Percentiles rank a stretch among this genome's conserved stretches.
Evolutionary conservation across 768 basidiomycete species (phyloP).

Genomic region (Daedaleopsis nitida): DNA sequence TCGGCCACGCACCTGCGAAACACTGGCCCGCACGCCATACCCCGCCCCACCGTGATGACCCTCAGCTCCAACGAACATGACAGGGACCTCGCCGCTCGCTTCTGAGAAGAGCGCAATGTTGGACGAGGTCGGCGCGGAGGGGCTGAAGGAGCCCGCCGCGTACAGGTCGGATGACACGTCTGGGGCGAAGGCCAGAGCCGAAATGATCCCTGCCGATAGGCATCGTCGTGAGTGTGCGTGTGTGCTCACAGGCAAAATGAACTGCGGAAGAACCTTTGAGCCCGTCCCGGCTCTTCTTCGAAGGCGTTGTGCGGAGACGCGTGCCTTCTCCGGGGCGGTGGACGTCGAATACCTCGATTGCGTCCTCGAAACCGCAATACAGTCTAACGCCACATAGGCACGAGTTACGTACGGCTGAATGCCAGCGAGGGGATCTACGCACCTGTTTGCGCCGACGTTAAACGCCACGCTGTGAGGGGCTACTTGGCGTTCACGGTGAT

Average conservation of each 20-base stretch:
- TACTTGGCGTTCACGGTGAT: conserved; percentile 89
- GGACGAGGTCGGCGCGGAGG: conserved; percentile 42
- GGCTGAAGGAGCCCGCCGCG: conserved; percentile 77
- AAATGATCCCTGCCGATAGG: conserved; percentile 73
- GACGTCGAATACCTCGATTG: conserved; percentile 86
- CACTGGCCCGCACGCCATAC: conserved; percentile 40
- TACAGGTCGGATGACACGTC: conserved; percentile 58
- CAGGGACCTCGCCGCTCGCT: conserved; percentile 49
- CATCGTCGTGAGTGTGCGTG: conserved; percentile 3
- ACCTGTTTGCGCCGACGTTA: conserved; percentile 70
- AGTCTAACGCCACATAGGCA: conserved; percentile 46
- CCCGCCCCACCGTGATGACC: conserved; percentile 30
- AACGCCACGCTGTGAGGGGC: conserved; percentile 87
- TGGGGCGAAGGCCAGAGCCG: conserved; percentile 77
- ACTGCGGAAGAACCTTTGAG: conserved; percentile 67
- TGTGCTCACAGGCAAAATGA: not conserved
- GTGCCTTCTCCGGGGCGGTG: conserved; percentile 71
- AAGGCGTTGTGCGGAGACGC: conserved; percentile 68
- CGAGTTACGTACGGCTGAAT: conserved; percentile 1
- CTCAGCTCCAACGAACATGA: conserved; percentile 66
- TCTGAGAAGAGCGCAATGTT: conserved; percentile 75
- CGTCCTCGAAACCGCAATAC: conserved; percentile 86
- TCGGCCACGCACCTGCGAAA: conserved; percentile 50
- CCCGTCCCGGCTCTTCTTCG: conserved; percentile 79
- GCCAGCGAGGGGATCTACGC: conserved; percentile 18